These are phyloP conservation scores for Moesziomyces globuligerus DNA, from an alignment of 1,284 basidiomycete genomes.

Conservation along the genomic window DNA sequence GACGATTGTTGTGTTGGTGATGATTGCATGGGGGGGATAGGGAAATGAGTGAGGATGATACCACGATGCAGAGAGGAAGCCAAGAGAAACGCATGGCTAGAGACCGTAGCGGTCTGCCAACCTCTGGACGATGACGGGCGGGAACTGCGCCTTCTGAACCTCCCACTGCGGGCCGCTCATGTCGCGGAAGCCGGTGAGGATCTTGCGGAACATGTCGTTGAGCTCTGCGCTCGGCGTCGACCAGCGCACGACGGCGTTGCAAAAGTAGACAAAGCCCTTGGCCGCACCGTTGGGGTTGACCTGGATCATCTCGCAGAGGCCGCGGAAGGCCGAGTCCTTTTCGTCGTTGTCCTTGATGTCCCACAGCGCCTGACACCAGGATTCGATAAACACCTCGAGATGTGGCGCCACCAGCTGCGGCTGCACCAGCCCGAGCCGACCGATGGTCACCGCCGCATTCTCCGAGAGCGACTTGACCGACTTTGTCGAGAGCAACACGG, in stretches of 20 bases:
- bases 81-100: slow-evolving; percentile 13
- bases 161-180: slow-evolving; percentile 76
- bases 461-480: slow-evolving; percentile 93
- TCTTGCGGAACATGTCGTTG: slow-evolving; percentile 68
- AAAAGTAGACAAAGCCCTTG: slow-evolving; percentile 65
- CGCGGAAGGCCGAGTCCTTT: slow-evolving; percentile 99
- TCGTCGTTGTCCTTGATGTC: slow-evolving; percentile 99
- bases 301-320: slow-evolving; percentile 94
- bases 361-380: slow-evolving; percentile 96
- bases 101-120: slow-evolving; percentile 56
- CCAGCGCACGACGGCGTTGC: slow-evolving; percentile 67
- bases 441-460: slow-evolving; percentile 99
- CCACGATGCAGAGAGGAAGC: no score
- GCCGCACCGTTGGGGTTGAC: slow-evolving; percentile 77
- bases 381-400: slow-evolving; percentile 87
- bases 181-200: slow-evolving; percentile 84
- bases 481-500: slow-evolving; percentile 88
- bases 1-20: no score
- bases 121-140: slow-evolving; percentile 59
- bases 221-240: slow-evolving; percentile 57
- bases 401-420: slow-evolving; percentile 88
- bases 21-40: background rate
- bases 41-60: no score
- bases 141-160: slow-evolving; percentile 60
- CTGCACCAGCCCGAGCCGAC: slow-evolving; percentile 91